A percentile compares a stretch with the other conserved stretches of the same genome.
These are phyloP conservation scores for Exophiala dermatitidis DNA, from an alignment of 2,329 filamentous ascomycete species.

Conservation along the genomic window DNA sequence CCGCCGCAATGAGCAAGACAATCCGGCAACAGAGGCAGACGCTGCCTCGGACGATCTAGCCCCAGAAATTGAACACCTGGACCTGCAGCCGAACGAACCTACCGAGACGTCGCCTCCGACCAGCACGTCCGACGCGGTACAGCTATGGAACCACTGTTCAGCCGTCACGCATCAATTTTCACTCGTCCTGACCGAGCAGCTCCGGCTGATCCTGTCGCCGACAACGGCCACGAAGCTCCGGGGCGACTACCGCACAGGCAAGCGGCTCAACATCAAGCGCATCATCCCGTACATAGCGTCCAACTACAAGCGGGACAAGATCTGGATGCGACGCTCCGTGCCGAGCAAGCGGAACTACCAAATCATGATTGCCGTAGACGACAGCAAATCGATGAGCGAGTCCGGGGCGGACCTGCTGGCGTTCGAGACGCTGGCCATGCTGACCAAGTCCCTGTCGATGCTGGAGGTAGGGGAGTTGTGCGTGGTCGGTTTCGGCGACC, in stretches of 20 bases:
- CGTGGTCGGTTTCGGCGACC: constrained; percentile 79
- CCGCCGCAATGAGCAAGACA: constrained; percentile 27
- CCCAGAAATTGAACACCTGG: constrained; percentile 46
- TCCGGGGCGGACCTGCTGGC: constrained; percentile 68
- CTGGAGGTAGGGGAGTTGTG: constrained; percentile 92
- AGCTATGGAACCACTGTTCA: constrained; percentile 81
- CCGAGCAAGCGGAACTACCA: constrained; percentile 94
- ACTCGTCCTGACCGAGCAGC: constrained; percentile 82
- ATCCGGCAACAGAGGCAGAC: constrained; percentile 38
- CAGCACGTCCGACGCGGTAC: constrained; percentile 54
- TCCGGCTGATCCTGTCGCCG: constrained; percentile 89
- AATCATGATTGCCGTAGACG: constrained; percentile 94
- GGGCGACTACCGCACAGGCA: constrained; percentile 92
- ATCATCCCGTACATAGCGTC: constrained; percentile 99
- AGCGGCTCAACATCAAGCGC: constrained; percentile 97
- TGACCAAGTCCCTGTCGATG: constrained; percentile 79
- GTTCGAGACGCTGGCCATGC: constrained; percentile 88
- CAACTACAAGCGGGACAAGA: constrained; percentile 98
- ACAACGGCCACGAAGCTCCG: constrained; percentile 94
- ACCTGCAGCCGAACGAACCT: constrained; percentile 47
- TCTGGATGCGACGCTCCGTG: constrained; percentile 93
- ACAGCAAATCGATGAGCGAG: constrained; percentile 90
- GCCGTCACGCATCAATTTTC: constrained; percentile 76
- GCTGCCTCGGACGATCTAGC: constrained; percentile 36
- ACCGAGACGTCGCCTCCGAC: constrained; percentile 32